Percentiles rank a stretch among this genome's conserved stretches.
phyloP scores from a whole-genome alignment of 2,329 filamentous ascomycete species.

The Ustilaginoidea virens region DNA sequence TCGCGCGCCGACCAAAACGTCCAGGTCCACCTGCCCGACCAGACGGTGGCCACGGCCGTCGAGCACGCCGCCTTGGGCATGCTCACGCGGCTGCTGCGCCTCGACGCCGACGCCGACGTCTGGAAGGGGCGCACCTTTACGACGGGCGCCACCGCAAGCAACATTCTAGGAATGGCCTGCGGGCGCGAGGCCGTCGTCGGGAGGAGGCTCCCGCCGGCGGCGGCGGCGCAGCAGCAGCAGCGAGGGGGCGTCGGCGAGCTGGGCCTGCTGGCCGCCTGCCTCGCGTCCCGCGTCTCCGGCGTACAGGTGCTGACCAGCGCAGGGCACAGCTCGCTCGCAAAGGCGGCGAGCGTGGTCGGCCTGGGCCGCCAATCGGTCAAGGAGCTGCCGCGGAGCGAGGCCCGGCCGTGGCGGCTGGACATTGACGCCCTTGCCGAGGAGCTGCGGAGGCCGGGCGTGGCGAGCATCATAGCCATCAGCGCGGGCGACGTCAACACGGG shows the following conservation, averaged over 20 bases:
- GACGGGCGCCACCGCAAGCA: slow-evolving; percentile 56
- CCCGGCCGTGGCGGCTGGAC: slow-evolving; percentile 55
- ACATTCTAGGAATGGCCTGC: slow-evolving; percentile 60
- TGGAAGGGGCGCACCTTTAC: slow-evolving; percentile 41
- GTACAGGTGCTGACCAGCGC: slow-evolving; percentile 69
- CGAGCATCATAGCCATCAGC: slow-evolving; percentile 67
- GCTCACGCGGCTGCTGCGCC: slow-evolving; percentile 48
- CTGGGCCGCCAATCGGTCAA: slow-evolving; percentile 56
- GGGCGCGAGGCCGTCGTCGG: slow-evolving; percentile 48
- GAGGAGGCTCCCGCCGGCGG: slow-evolving; percentile 15
- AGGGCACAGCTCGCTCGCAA: slow-evolving; percentile 70
- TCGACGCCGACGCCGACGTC: slow-evolving; percentile 25
- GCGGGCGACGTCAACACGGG: slow-evolving; percentile 87
- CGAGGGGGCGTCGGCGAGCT: slow-evolving; percentile 44
- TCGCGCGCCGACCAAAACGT: slow-evolving; percentile 71
- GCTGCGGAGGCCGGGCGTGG: slow-evolving; percentile 35
- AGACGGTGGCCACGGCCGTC: slow-evolving; percentile 61
- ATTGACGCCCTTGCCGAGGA: slow-evolving; percentile 46
- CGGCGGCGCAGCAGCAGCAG: not conserved
- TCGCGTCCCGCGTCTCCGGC: slow-evolving; percentile 43
- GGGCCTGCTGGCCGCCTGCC: slow-evolving; percentile 54
- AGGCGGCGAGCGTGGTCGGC: slow-evolving; percentile 71
- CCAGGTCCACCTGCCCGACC: slow-evolving; percentile 61
- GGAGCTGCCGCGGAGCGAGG: slow-evolving; percentile 33
- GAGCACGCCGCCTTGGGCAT: slow-evolving; percentile 59